Evolutionary conservation across 371 early-diverging fungal species (phyloP).

Genomic region (Rhizopus sp.): DNA sequence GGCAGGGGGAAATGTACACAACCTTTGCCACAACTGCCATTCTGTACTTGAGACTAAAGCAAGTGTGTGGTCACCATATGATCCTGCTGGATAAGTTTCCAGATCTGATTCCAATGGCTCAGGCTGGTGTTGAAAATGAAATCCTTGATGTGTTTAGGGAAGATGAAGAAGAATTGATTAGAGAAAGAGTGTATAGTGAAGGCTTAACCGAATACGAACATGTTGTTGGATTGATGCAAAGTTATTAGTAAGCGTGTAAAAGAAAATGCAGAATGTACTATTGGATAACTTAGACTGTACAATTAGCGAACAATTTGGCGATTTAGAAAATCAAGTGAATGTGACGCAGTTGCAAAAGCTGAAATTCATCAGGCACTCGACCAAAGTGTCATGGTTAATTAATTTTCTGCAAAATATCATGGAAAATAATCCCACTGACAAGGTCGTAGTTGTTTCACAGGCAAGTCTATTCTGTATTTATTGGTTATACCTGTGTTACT

Average conservation of each 20-base stretch:
- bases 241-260: conserved; percentile 31
- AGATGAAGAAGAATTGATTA: conserved; percentile 8
- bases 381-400: conserved; percentile 40
- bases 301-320: conserved; percentile 39
- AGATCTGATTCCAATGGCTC: conserved; percentile 33
- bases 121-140: conserved; percentile 2
- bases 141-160: conserved; percentile 3
- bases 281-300: background rate
- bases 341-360: conserved; percentile 31
- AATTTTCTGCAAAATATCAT: conserved; percentile 23
- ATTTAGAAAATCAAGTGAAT: conserved; percentile 24
- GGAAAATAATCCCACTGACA: conserved; percentile 20
- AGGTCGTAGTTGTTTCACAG: conserved; percentile 47
- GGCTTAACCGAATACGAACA: conserved; percentile 32
- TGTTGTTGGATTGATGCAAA: conserved; percentile 34
- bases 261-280: background rate
- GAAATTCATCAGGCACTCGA: conserved; percentile 33
- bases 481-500: background rate
- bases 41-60: conserved; percentile 43
- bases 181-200: conserved; percentile 19
- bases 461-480: conserved; percentile 11
- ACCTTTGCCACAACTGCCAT: conserved; percentile 21
- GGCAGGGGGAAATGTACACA: conserved; percentile 16
- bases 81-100: conserved; percentile 42
- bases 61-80: conserved; percentile 44